Conservation (phyloP, 2,329 filamentous ascomycete species). For the Trichoderma atrobrunneum region DNA sequence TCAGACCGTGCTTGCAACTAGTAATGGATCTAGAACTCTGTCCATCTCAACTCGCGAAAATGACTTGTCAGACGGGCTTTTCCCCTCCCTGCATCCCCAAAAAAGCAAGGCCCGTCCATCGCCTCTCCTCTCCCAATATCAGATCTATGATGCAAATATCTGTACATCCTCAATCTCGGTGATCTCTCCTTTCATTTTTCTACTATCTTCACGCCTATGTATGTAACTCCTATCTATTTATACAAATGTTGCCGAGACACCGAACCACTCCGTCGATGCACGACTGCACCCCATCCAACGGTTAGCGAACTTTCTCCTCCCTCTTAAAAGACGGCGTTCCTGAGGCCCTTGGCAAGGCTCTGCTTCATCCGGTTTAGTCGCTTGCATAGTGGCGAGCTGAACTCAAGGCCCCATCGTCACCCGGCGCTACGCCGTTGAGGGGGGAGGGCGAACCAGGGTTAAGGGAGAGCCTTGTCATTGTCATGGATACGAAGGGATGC, state of each 20-base stretch:
- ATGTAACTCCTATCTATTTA: not conserved
- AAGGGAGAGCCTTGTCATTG: not conserved
- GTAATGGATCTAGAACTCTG: not conserved
- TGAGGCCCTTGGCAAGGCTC: not conserved
- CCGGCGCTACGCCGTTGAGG: not conserved
- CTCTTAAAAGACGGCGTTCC: not conserved
- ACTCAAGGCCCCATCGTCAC: not conserved
- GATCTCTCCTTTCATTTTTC: not conserved
- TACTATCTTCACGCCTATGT: not conserved
- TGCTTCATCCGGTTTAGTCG: not conserved
- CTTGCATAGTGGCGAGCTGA: conserved; percentile 4
- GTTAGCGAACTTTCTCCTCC: not conserved
- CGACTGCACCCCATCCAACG: not conserved
- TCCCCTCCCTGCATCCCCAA: not conserved
- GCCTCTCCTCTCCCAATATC: not conserved
- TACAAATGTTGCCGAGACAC: not conserved
- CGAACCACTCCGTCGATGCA: not conserved
- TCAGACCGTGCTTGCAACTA: not conserved
- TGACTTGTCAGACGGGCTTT: not conserved
- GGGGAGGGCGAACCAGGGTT: not conserved
- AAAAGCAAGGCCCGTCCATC: not conserved
- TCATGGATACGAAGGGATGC: not conserved
- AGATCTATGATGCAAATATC: not conserved
- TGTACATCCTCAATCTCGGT: no score
- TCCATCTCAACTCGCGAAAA: not conserved